Percentiles rank a stretch among this genome's conserved stretches.
These are phyloP conservation scores for Paraglomus brasilianum DNA, from an alignment of 192 early-diverging fungal species.

Conservation along the genomic window DNA sequence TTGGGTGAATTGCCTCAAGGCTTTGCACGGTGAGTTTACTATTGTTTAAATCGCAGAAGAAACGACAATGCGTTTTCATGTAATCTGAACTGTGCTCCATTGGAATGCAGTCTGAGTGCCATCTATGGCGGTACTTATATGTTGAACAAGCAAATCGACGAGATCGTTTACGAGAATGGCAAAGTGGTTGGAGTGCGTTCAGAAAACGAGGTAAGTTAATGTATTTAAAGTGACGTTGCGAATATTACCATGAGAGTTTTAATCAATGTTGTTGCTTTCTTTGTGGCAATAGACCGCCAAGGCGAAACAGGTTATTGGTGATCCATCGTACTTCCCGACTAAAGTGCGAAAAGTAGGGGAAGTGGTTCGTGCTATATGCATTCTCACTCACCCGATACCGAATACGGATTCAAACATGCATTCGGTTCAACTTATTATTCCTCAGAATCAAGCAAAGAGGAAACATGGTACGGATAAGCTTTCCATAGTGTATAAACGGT, in stretches of 20 bases:
- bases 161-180: slow-evolving; percentile 83
- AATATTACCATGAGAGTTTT: slow-evolving; percentile 19
- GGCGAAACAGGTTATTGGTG: slow-evolving; percentile 88
- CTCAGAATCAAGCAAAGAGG: slow-evolving; percentile 94
- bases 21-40: slow-evolving; percentile 74
- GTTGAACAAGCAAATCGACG: slow-evolving; percentile 90
- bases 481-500: neutral
- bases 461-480: slow-evolving; percentile 50
- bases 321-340: slow-evolving; percentile 88
- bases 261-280: slow-evolving; percentile 19
- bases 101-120: slow-evolving; percentile 76
- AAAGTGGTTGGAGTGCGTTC: slow-evolving; percentile 87
- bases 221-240: slow-evolving; percentile 2
- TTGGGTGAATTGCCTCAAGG: slow-evolving; percentile 97
- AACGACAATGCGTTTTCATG: neutral
- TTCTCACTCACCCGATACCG: slow-evolving; percentile 89
- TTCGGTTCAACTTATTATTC: slow-evolving; percentile 95
- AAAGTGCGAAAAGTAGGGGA: slow-evolving; percentile 80
- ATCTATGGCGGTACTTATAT: slow-evolving; percentile 99
- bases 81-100: neutral
- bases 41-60: neutral
- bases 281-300: slow-evolving; percentile 56
- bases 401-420: slow-evolving; percentile 75
- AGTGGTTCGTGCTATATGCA: slow-evolving; percentile 95
- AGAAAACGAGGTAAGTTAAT: slow-evolving; percentile 66